Evolutionary conservation across 768 basidiomycete genomes (phyloP).

Genomic region (Candolleomyces aberdarensis): DNA sequence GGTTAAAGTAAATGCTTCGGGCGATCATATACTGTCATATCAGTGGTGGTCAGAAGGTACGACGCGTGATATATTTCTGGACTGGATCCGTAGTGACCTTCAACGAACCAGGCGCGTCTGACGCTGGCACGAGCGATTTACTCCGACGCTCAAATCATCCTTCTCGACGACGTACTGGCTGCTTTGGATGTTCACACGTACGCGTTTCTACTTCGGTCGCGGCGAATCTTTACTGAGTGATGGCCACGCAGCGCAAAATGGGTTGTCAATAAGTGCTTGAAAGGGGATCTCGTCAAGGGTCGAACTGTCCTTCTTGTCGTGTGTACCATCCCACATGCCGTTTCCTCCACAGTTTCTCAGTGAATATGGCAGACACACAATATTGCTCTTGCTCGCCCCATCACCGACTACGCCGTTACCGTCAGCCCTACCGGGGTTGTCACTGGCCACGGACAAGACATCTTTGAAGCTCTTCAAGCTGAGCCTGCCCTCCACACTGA

Average conservation of each 20-base stretch:
- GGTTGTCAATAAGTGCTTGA: slow-evolving; percentile 75
- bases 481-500: too few relatives aligned
- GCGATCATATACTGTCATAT: background rate
- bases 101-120: slow-evolving; percentile 23
- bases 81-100: background rate
- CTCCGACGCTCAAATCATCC: slow-evolving; percentile 53
- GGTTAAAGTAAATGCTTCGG: background rate
- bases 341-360: background rate
- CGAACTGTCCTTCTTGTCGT: slow-evolving; percentile 85
- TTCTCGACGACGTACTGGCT: slow-evolving; percentile 75
- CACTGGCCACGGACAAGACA: slow-evolving; percentile 44
- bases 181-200: slow-evolving; percentile 46
- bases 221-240: background rate
- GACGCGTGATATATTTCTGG: background rate
- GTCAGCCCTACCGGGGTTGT: slow-evolving; percentile 49
- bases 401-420: slow-evolving; percentile 57
- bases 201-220: slow-evolving; percentile 6
- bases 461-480: slow-evolving; percentile 41
- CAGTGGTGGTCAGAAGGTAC: slow-evolving; percentile 42
- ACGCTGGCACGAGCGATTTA: slow-evolving; percentile 46
- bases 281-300: slow-evolving; percentile 75
- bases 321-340: slow-evolving; percentile 13
- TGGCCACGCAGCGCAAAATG: slow-evolving; percentile 67
- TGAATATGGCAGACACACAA: slow-evolving; percentile 46
- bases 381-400: slow-evolving; percentile 48